Evolutionary conservation across 2,329 filamentous ascomycete species (phyloP).

Genomic region (Penicillium psychrosexuale): DNA sequence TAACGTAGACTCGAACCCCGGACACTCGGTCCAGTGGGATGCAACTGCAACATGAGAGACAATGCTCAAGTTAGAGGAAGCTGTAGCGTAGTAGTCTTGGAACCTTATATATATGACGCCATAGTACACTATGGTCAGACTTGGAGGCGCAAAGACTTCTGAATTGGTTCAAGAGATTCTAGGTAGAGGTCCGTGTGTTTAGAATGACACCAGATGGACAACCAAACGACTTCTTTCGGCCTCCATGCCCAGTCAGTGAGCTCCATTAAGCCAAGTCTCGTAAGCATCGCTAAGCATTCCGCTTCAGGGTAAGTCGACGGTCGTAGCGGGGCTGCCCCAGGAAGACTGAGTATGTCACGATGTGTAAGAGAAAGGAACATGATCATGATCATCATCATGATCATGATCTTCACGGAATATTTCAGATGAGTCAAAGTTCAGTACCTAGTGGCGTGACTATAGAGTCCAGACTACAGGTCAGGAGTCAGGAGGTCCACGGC

Average conservation of each 20-base stretch:
- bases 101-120: slow-evolving; percentile 11
- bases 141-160: background rate
- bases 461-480: background rate
- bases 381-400: too few relatives aligned
- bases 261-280: background rate
- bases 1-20: background rate
- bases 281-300: background rate
- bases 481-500: background rate
- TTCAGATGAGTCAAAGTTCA: background rate
- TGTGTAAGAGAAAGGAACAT: background rate
- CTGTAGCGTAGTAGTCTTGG: slow-evolving; percentile 12
- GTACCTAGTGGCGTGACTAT: background rate
- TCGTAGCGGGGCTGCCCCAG: background rate
- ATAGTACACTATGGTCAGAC: background rate
- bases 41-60: slow-evolving; percentile 26
- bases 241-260: background rate
- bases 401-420: too few relatives aligned
- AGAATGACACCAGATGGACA: background rate
- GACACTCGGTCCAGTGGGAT: slow-evolving; percentile 8
- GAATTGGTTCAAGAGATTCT: background rate
- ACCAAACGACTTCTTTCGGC: background rate
- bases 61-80: slow-evolving; percentile 22
- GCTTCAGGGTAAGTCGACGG: slow-evolving; percentile 1
- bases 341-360: background rate
- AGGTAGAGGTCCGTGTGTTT: background rate